phyloP scores from a whole-genome alignment of 75 land plant genomes.

The Chamaecyparis obtusa region DNA sequence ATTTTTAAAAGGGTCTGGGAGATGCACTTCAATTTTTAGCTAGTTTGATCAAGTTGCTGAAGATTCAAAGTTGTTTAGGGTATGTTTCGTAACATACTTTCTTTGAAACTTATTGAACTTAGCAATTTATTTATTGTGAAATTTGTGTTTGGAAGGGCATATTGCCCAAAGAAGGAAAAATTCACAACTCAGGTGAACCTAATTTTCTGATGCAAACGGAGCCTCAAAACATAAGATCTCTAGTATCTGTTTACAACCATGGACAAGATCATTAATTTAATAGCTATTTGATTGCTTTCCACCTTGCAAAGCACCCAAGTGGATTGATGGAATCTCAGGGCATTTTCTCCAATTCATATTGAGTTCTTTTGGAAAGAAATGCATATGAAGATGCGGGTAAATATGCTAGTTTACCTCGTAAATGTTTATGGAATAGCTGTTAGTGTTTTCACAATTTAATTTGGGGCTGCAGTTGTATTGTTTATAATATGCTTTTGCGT shows the following conservation, averaged over 20 bases:
- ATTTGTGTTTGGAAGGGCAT: background rate
- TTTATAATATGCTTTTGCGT: background rate
- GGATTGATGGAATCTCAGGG: background rate
- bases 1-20: background rate
- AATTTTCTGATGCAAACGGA: background rate
- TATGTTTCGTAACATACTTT: background rate
- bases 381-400: background rate
- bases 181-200: background rate
- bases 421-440: background rate
- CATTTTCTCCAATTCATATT: background rate
- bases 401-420: background rate
- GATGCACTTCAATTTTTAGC: background rate
- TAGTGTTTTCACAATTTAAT: background rate
- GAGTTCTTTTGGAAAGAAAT: background rate
- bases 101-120: background rate
- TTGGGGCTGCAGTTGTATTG: background rate
- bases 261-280: background rate
- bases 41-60: background rate
- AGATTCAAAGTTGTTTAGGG: background rate
- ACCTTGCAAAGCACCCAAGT: background rate
- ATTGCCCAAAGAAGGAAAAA: background rate
- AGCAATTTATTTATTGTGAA: background rate
- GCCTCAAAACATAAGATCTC: background rate
- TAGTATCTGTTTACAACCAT: background rate
- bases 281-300: background rate